Conservation (phyloP, 2,329 filamentous ascomycete genomes). For the Aphanocladium album region DNA sequence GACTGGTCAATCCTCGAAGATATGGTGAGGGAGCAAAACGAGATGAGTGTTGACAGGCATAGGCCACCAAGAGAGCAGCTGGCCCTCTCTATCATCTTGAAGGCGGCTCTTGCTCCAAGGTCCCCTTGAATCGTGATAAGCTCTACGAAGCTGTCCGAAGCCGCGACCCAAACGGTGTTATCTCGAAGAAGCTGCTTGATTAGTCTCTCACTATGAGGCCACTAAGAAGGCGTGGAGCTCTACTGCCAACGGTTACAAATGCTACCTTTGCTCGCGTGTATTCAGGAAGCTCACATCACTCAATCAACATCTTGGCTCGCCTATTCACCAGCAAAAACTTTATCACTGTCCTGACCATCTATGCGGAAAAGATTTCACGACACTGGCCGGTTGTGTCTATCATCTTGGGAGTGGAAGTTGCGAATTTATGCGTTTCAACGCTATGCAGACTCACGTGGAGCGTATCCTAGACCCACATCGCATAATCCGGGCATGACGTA, state of each 20-base stretch:
- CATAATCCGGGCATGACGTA: background rate
- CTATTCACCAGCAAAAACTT: slow-evolving; percentile 29
- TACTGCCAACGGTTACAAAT: slow-evolving; percentile 22
- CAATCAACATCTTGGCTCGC: slow-evolving; percentile 50
- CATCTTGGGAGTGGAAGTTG: slow-evolving; percentile 42
- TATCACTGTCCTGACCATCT: slow-evolving; percentile 36
- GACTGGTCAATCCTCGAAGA: too few species aligned
- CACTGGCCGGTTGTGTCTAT: slow-evolving; percentile 34
- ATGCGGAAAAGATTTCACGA: slow-evolving; percentile 34
- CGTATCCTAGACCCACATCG: slow-evolving; percentile 7
- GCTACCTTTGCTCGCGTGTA: slow-evolving; percentile 39
- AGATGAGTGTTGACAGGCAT: too few species aligned
- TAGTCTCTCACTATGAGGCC: slow-evolving; percentile 32
- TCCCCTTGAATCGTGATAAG: slow-evolving; percentile 42
- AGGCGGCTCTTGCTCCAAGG: slow-evolving; percentile 43
- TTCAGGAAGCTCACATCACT: slow-evolving; percentile 36
- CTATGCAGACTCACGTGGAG: slow-evolving; percentile 28
- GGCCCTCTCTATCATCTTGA: slow-evolving; percentile 48
- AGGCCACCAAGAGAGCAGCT: too few species aligned
- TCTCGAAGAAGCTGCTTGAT: slow-evolving; percentile 48
- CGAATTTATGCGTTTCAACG: slow-evolving; percentile 32
- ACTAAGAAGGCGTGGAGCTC: slow-evolving; percentile 39
- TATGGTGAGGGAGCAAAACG: too few species aligned
- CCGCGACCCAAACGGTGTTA: slow-evolving; percentile 41
- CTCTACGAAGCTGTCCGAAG: slow-evolving; percentile 41